Percentiles rank a stretch among this genome's conserved stretches.
These are phyloP conservation scores for Pseudogymnoascus destructans DNA, from an alignment of 2,329 filamentous ascomycete genomes.

Conservation along the genomic window DNA sequence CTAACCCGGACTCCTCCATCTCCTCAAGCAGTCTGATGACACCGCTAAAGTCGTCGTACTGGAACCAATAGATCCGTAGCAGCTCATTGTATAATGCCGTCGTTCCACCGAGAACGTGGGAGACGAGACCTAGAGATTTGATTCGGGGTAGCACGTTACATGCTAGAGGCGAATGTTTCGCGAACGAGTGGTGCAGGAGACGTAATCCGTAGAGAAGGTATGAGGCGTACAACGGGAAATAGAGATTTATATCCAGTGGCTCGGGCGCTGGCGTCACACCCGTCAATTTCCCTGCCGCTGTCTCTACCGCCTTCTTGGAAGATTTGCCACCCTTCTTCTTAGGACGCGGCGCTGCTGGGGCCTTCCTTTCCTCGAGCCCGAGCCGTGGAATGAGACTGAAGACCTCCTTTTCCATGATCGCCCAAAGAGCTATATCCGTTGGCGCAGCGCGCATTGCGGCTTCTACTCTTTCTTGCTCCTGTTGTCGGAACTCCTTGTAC, in stretches of 20 bases:
- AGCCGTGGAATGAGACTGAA: slow-evolving; percentile 46
- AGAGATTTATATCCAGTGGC: slow-evolving; percentile 29
- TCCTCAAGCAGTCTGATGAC: slow-evolving; percentile 20
- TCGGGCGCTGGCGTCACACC: slow-evolving; percentile 4
- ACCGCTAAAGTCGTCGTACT: slow-evolving; percentile 38
- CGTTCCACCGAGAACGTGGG: slow-evolving; percentile 58
- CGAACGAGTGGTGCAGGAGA: slow-evolving; percentile 44
- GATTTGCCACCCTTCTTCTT: slow-evolving; percentile 11
- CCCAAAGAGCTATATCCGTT: slow-evolving; percentile 54
- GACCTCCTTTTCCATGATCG: slow-evolving; percentile 51
- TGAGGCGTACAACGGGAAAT: slow-evolving; percentile 52
- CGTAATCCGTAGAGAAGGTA: slow-evolving; percentile 45
- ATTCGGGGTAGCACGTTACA: slow-evolving; percentile 52
- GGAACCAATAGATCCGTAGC: slow-evolving; percentile 46
- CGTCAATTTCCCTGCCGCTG: slow-evolving; percentile 10
- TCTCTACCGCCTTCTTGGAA: not conserved
- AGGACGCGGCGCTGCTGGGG: not conserved
- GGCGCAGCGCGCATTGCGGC: slow-evolving; percentile 38
- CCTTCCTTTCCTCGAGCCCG: slow-evolving; percentile 32
- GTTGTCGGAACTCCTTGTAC: slow-evolving; percentile 22
- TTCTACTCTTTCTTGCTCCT: slow-evolving; percentile 41
- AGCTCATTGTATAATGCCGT: slow-evolving; percentile 58
- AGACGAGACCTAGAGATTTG: slow-evolving; percentile 53
- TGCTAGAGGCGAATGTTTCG: slow-evolving; percentile 42
- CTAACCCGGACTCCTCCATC: slow-evolving; percentile 24